Evolutionary conservation across 192 early-diverging fungal genomes (phyloP).

Genomic region (Lobosporangium transversale): DNA sequence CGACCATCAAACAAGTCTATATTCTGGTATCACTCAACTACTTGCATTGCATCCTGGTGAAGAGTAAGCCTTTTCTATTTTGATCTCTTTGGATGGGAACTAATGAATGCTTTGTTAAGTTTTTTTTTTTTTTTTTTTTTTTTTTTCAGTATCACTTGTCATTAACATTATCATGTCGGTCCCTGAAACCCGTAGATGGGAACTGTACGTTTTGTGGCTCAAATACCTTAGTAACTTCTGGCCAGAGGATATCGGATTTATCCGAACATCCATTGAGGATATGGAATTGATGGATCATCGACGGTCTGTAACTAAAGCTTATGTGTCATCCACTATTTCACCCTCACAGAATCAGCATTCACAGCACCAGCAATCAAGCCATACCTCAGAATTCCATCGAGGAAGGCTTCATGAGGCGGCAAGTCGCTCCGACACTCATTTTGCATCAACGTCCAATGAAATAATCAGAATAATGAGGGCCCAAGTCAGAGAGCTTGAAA

Average conservation of each 20-base stretch:
- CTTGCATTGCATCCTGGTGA: conserved; percentile 38
- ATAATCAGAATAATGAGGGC: conserved; percentile 36
- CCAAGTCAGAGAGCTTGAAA: conserved; percentile 26
- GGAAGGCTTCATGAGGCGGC: background rate
- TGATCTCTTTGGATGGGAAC: background rate
- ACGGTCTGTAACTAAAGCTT: background rate
- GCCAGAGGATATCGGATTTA: conserved; percentile 47
- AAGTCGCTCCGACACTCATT: background rate
- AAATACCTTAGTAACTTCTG: conserved; percentile 46
- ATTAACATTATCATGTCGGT: no score
- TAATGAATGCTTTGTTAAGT: background rate
- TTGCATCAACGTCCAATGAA: conserved; percentile 7
- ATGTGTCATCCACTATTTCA: background rate
- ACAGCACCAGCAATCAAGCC: background rate
- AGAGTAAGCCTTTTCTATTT: conserved; percentile 18
- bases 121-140: background rate
- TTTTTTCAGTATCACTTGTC: no score
- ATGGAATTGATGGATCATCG: conserved; percentile 29
- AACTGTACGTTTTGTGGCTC: conserved; percentile 44
- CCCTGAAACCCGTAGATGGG: conserved; percentile 47
- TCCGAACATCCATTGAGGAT: conserved; percentile 25
- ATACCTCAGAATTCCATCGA: conserved; percentile 9
- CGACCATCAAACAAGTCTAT: conserved; percentile 43
- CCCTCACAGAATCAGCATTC: no score
- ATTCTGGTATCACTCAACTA: conserved; percentile 44